Percentiles rank a stretch among this genome's conserved stretches.
These are phyloP conservation scores for Discostella stelligeroides DNA, from an alignment of 108 stramenopile genomes.

Conservation along the genomic window DNA sequence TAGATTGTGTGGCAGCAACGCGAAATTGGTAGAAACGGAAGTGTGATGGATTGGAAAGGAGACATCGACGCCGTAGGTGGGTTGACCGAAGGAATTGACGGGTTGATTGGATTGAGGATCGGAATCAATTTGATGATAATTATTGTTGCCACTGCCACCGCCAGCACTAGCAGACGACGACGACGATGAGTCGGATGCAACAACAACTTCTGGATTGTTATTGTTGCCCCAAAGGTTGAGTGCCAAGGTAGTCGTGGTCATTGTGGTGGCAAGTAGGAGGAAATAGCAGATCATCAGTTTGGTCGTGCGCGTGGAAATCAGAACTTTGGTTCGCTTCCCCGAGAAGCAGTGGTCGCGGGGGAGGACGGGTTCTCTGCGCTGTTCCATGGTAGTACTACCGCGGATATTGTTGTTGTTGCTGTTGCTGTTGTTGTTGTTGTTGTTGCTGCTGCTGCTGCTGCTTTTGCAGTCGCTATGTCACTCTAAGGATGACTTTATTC, in stretches of 20 bases:
- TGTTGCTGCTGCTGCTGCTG: too few relatives aligned
- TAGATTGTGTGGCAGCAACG: slow-evolving; percentile 83
- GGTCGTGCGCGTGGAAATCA: too few relatives aligned
- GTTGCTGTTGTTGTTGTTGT: too few relatives aligned
- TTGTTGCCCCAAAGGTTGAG: not conserved
- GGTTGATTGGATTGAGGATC: slow-evolving; percentile 10
- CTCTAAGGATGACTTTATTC: not conserved
- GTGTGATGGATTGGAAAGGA: slow-evolving; percentile 82
- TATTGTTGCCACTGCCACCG: too few relatives aligned
- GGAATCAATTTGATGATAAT: slow-evolving; percentile 5
- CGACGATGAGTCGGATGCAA: not conserved
- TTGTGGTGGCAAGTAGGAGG: slow-evolving; percentile 9
- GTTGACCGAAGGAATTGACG: slow-evolving; percentile 36
- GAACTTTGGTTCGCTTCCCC: too few relatives aligned
- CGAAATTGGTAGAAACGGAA: slow-evolving; percentile 68
- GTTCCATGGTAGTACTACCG: too few relatives aligned
- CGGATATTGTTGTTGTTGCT: too few relatives aligned
- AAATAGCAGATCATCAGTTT: too few relatives aligned
- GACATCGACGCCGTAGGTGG: slow-evolving; percentile 82
- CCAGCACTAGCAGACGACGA: not conserved
- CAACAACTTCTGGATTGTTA: not conserved
- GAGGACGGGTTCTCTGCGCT: not conserved
- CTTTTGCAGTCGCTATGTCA: not conserved
- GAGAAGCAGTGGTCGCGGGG: too few relatives aligned
- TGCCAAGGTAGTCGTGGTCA: slow-evolving; percentile 22